Conservation (phyloP, 1,284 basidiomycete genomes). For the Exobasidium rhododendri region DNA sequence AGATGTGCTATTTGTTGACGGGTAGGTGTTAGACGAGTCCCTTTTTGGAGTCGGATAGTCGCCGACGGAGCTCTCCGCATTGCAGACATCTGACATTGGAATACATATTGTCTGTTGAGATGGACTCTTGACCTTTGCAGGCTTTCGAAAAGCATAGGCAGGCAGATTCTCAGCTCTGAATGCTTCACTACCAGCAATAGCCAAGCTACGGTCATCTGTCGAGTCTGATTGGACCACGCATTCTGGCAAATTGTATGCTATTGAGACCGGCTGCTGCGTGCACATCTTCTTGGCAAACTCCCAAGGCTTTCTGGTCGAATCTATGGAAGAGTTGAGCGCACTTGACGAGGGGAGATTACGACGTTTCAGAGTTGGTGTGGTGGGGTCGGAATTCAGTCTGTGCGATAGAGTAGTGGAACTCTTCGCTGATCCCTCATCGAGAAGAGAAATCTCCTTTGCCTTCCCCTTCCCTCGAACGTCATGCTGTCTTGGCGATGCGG, state of each 20-base stretch:
- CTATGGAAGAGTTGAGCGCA: neutral
- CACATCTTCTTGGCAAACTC: neutral
- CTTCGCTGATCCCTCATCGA: neutral
- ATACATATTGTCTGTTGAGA: neutral
- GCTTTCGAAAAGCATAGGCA: neutral
- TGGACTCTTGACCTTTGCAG: neutral
- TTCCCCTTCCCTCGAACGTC: neutral
- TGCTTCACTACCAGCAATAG: too few species aligned
- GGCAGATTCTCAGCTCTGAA: neutral
- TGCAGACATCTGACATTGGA: neutral
- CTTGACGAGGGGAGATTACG: neutral
- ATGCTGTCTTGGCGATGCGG: neutral
- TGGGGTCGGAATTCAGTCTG: neutral
- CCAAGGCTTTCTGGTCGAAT: neutral
- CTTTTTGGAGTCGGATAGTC: neutral
- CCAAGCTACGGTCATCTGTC: too few species aligned
- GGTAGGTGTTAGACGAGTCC: too few species aligned
- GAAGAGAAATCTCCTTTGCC: too few species aligned
- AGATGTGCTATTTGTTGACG: too few species aligned
- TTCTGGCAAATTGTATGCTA: too few species aligned
- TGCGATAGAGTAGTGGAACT: neutral
- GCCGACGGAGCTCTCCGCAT: neutral
- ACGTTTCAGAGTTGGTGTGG: too few species aligned
- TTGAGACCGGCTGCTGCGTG: neutral
- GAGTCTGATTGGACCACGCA: too few species aligned